Conservation (phyloP, 352 stramenopile species). For the Sclerospora graminicola region DNA sequence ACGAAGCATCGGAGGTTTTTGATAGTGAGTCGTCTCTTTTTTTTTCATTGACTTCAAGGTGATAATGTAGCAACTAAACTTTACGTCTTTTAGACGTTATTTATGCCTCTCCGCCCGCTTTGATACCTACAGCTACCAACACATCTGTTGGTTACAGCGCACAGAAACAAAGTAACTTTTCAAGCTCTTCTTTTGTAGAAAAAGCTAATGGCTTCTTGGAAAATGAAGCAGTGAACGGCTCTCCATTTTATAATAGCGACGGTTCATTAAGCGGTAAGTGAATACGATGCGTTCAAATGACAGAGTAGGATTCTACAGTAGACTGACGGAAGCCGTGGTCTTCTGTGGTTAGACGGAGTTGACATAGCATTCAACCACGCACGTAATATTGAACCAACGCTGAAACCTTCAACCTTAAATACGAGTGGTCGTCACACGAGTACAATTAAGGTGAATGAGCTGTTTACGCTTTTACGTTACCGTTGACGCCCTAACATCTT, state of each 20-base stretch:
- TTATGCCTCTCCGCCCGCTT: constrained; percentile 25
- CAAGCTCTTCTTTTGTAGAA: not conserved
- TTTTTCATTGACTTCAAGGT: constrained; percentile 22
- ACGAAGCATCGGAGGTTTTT: constrained; percentile 64
- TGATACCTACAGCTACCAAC: constrained; percentile 2
- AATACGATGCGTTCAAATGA: too few species aligned
- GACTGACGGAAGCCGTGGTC: too few species aligned
- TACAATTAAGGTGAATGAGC: constrained; percentile 7
- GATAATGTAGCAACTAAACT: not conserved
- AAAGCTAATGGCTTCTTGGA: constrained; percentile 3
- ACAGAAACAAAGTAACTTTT: constrained; percentile 2
- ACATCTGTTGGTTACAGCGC: not conserved
- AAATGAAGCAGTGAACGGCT: not conserved
- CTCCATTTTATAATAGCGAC: constrained; percentile 23
- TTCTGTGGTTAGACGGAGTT: too few species aligned
- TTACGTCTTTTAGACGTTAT: constrained; percentile 34
- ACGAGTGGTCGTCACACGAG: not conserved
- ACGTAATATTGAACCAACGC: not conserved
- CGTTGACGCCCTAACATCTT: not conserved
- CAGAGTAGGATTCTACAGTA: too few species aligned
- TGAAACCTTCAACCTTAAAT: not conserved
- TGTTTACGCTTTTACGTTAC: not conserved
- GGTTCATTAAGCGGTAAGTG: constrained; percentile 34
- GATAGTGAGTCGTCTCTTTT: constrained; percentile 30
- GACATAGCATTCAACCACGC: constrained; percentile 12